Evolutionary conservation across 768 basidiomycete genomes (phyloP), one percentile per base, ranked within the genome.

Genomic region (Mycena pura): DNA sequence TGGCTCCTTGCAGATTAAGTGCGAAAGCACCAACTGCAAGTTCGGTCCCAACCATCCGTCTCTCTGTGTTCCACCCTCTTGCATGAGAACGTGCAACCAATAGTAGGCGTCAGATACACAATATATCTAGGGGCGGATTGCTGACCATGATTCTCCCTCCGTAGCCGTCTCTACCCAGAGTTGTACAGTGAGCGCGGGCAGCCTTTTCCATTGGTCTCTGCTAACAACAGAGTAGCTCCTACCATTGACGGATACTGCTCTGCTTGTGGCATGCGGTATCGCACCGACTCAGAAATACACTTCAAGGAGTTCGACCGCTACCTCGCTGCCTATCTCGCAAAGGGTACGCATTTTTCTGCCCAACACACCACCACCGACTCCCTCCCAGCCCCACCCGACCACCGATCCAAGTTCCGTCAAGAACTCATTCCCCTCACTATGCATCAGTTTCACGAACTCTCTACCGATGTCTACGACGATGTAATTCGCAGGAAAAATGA

Each of bases 401-500:
- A 92, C 22, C 88, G 93, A 29, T 85, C 91, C 19, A 87, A 85
- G 55, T 93, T 93, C 14, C 80, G 93, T 39, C 91, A 93, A 74
- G 99, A 99, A 77, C 88, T 99, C 62, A 98, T 95, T 4, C 85
- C 95, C 38, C 84, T 99, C 61, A 97, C 96, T 4, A 88, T 90
- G 62, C 93, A 96, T 68, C 97, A 99, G 74, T 98, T 99, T 69
- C 94, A 97, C 68, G 97, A 99, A 73, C 82, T 99, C 3, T 96
- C 95, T 7, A 99, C 96, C 7, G 97, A 99, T 74, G 96, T 99
- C 3, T 99, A 95, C 72, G 97, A 99, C 74, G 97, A 99, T 72
- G 82, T 98, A 51, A 79, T 96, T 43, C 86, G 97, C 31, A 80
- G 96, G 62, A 87, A 90, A 77, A 86, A 82, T 53, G 84, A 89